Conservation (phyloP, 257 asterid genomes). For the Solanum lycopersicoides region DNA sequence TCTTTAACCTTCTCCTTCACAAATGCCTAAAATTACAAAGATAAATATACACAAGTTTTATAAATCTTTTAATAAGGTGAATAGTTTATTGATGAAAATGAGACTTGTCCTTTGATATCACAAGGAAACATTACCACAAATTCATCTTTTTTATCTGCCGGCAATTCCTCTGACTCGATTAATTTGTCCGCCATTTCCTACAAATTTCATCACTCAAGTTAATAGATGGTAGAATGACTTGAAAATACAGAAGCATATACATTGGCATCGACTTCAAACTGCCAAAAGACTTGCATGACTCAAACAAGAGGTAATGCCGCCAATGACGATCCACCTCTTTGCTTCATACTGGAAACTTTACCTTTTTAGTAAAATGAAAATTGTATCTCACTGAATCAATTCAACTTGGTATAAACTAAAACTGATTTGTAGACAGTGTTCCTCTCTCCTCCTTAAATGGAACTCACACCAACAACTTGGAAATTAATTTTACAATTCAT, state of each 20-base stretch:
- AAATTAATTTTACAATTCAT: neutral
- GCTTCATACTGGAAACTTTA: neutral
- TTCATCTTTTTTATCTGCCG: constrained; percentile 58
- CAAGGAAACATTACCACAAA: constrained; percentile 41
- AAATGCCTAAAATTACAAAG: constrained; percentile 30
- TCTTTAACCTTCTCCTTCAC: constrained; percentile 74
- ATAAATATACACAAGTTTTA: neutral
- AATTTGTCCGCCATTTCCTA: constrained; percentile 66
- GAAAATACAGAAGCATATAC: neutral
- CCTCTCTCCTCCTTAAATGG: neutral
- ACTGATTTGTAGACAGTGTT: neutral
- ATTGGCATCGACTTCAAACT: neutral
- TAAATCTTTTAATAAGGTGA: neutral
- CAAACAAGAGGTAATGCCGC: neutral
- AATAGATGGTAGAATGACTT: neutral
- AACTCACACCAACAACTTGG: neutral
- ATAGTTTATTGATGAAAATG: neutral
- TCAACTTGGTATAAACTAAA: neutral
- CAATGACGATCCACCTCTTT: neutral
- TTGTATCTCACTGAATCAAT: neutral
- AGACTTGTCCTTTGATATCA: neutral
- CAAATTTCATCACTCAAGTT: neutral
- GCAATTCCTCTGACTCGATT: constrained; percentile 58
- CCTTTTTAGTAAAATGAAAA: neutral
- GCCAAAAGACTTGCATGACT: neutral